Percentiles rank a stretch among this genome's conserved stretches.
phyloP scores from a whole-genome alignment of 371 early-diverging fungal genomes.

The Smittium mucronatum region DNA sequence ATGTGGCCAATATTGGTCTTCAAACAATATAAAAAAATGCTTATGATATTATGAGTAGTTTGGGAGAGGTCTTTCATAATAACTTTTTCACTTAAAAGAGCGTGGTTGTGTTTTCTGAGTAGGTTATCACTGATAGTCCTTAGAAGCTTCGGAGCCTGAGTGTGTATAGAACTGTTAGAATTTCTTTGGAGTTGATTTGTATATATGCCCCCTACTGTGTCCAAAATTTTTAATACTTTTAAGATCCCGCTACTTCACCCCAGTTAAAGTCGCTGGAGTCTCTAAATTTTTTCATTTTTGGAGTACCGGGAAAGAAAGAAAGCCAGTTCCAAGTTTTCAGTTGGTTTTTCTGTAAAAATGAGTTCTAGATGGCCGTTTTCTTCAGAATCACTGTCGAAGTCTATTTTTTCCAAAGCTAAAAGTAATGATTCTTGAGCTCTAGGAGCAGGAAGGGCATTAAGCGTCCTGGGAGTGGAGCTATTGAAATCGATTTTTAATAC shows the following conservation, averaged over 20 bases:
- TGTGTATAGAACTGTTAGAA: background rate
- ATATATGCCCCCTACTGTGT: background rate
- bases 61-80: background rate
- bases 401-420: background rate
- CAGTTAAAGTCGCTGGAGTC: background rate
- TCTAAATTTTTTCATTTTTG: background rate
- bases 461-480: background rate
- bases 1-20: constrained; percentile 2
- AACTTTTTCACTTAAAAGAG: background rate
- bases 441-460: background rate
- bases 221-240: background rate
- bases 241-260: background rate
- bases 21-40: background rate
- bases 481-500: background rate
- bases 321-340: background rate
- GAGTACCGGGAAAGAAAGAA: background rate
- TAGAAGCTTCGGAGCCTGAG: background rate
- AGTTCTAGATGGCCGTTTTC: background rate
- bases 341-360: background rate
- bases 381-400: background rate
- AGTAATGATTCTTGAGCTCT: background rate
- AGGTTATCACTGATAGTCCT: background rate
- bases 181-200: background rate
- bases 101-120: constrained; percentile 8
- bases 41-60: background rate